Evolutionary conservation across 73 alveolate species (phyloP).

Genomic region (Durusdinium trenchii): DNA sequence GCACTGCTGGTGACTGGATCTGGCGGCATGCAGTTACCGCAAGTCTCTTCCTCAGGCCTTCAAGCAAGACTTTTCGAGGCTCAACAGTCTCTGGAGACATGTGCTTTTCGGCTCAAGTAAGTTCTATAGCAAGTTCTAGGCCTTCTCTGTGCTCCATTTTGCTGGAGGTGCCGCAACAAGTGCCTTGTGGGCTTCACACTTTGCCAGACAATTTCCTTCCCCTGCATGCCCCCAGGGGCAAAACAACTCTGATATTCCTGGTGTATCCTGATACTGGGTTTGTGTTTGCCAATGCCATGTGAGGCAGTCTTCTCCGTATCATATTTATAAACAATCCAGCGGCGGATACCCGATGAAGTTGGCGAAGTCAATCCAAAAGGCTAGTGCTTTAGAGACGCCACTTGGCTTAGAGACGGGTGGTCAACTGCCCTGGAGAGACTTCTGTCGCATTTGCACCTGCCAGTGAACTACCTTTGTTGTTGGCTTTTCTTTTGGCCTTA

Average conservation of each 20-base stretch:
- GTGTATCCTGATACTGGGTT: background rate
- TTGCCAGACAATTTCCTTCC: too few relatives aligned
- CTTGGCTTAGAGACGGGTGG: background rate
- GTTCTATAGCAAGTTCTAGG: too few relatives aligned
- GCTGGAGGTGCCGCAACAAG: too few relatives aligned
- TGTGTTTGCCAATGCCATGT: background rate
- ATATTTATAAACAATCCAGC: background rate
- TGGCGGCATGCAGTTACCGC: too few relatives aligned
- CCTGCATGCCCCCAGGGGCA: background rate
- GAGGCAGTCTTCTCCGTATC: background rate
- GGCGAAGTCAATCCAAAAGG: constrained; percentile 52
- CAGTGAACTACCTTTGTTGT: background rate
- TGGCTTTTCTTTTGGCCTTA: background rate
- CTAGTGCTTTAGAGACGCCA: constrained; percentile 65
- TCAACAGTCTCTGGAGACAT: too few relatives aligned
- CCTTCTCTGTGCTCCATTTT: too few relatives aligned
- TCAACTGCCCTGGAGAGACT: background rate
- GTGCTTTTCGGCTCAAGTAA: too few relatives aligned
- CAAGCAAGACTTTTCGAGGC: too few relatives aligned
- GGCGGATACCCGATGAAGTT: background rate
- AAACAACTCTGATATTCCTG: background rate
- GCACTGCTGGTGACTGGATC: too few relatives aligned
- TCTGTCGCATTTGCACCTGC: background rate
- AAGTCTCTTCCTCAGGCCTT: too few relatives aligned
- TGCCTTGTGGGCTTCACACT: too few relatives aligned